Conservation (phyloP, 1,139 yeast genomes). For the Hyphopichia fennica region DNA sequence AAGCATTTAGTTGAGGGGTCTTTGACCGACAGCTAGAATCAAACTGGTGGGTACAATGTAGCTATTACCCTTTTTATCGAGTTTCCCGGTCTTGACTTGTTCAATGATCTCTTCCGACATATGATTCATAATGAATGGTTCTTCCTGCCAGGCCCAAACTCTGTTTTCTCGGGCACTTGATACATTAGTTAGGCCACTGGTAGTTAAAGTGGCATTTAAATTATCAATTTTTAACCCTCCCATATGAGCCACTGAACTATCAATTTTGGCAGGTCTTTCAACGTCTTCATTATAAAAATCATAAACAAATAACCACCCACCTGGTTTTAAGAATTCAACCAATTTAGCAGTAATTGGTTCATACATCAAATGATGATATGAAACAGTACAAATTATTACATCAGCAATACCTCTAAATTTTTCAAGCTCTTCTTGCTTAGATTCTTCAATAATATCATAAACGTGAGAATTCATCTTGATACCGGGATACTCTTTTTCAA, state of each 20-base stretch:
- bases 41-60: conserved; percentile 21
- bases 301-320: conserved; percentile 35
- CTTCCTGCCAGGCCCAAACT: conserved; percentile 23
- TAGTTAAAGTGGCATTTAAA: conserved; percentile 21
- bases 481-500: conserved; percentile 5
- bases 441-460: conserved; percentile 31
- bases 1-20: no score
- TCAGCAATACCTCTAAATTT: conserved; percentile 27
- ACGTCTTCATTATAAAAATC: conserved; percentile 40
- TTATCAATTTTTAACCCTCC: conserved; percentile 30
- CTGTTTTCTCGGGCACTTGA: conserved; percentile 21
- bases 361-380: conserved; percentile 43
- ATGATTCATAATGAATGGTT: conserved; percentile 25
- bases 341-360: conserved; percentile 30
- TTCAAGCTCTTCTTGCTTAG: conserved; percentile 13
- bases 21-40: conserved; percentile 28
- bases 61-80: conserved; percentile 11
- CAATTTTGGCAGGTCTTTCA: conserved; percentile 11
- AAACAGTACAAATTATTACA: conserved; percentile 33
- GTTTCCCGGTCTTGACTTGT: conserved; percentile 15
- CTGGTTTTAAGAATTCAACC: conserved; percentile 30
- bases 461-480: conserved; percentile 14
- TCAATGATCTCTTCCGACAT: conserved; percentile 15
- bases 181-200: conserved; percentile 24
- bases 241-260: conserved; percentile 32